Conservation (phyloP, 2,329 filamentous ascomycete genomes). For the Keithomyces neogunnii region DNA sequence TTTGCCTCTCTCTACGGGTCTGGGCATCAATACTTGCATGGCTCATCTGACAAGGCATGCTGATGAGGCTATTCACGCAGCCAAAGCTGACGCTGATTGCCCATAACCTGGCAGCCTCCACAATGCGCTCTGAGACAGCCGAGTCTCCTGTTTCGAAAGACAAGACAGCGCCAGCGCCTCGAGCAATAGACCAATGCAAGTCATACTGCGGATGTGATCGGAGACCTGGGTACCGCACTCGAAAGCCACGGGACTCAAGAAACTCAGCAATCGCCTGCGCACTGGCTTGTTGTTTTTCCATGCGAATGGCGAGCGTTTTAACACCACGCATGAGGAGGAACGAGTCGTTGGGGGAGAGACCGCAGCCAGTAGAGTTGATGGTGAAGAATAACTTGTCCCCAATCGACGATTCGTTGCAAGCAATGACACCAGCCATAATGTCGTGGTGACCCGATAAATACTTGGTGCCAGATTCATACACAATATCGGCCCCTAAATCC, state of each 20-base stretch:
- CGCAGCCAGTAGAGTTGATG: conserved; percentile 94
- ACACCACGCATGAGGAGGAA: conserved; percentile 93
- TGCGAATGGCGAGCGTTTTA: conserved; percentile 93
- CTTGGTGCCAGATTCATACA: conserved; percentile 97
- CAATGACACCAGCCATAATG: conserved; percentile 96
- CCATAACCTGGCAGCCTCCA: conserved; percentile 86
- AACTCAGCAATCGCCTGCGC: conserved; percentile 88
- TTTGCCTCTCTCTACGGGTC: conserved; percentile 76
- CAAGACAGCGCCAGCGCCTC: conserved; percentile 86
- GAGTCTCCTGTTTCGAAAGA: conserved; percentile 94
- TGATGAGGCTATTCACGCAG: conserved; percentile 96
- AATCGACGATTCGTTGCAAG: conserved; percentile 72
- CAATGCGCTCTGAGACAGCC: conserved; percentile 77
- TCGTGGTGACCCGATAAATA: conserved; percentile 98
- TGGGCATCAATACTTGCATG: conserved; percentile 97
- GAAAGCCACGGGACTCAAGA: conserved; percentile 84
- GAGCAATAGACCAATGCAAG: conserved; percentile 89
- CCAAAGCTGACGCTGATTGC: conserved; percentile 96
- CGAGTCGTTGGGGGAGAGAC: conserved; percentile 88
- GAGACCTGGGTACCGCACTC: conserved; percentile 87
- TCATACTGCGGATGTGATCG: conserved; percentile 95
- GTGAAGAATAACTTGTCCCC: conserved; percentile 92
- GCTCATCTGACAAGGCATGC: conserved; percentile 99
- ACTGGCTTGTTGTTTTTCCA: conserved; percentile 97
- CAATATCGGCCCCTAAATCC: conserved; percentile 88